Percentiles rank a stretch among this genome's conserved stretches.
These are phyloP conservation scores for Leccinum sublutescens DNA, from an alignment of 768 basidiomycete species.

Conservation along the genomic window DNA sequence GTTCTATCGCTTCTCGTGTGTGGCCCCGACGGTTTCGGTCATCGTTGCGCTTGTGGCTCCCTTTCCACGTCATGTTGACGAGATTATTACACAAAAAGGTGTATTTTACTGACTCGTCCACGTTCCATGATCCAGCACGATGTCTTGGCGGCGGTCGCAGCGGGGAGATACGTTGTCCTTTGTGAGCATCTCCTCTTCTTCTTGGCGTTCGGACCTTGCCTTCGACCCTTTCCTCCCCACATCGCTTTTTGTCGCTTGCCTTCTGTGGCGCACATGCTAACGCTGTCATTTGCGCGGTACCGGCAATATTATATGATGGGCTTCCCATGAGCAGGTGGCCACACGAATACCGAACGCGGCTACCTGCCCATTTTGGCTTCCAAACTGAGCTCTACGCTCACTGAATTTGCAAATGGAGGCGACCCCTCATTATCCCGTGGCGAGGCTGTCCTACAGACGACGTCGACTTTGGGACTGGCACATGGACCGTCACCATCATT, in stretches of 20 bases:
- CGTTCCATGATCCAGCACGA: slow-evolving; percentile 66
- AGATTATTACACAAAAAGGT: background rate
- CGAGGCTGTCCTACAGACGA: slow-evolving; percentile 18
- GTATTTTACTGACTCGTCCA: slow-evolving; percentile 1
- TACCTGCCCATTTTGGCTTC: slow-evolving; percentile 76
- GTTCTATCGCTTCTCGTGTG: slow-evolving; percentile 2
- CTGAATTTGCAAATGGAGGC: slow-evolving; percentile 29
- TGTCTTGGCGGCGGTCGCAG: slow-evolving; percentile 75
- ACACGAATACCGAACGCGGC: slow-evolving; percentile 94
- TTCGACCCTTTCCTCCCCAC: background rate
- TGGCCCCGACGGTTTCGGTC: background rate
- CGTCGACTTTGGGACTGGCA: slow-evolving; percentile 21
- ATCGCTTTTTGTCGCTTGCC: background rate
- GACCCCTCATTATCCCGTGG: background rate
- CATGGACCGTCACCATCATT: slow-evolving; percentile 17
- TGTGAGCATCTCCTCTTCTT: slow-evolving; percentile 48
- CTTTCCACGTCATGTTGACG: slow-evolving; percentile 13
- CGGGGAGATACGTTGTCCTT: slow-evolving; percentile 77
- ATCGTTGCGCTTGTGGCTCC: background rate
- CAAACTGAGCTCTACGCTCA: slow-evolving; percentile 56
- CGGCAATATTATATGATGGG: slow-evolving; percentile 21
- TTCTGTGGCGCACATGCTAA: slow-evolving; percentile 16
- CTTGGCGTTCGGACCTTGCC: background rate
- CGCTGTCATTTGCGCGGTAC: slow-evolving; percentile 11
- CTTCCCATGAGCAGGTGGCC: slow-evolving; percentile 57